Evolutionary conservation across 2,329 filamentous ascomycete genomes (phyloP).

Genomic region (Claviceps digitariae): DNA sequence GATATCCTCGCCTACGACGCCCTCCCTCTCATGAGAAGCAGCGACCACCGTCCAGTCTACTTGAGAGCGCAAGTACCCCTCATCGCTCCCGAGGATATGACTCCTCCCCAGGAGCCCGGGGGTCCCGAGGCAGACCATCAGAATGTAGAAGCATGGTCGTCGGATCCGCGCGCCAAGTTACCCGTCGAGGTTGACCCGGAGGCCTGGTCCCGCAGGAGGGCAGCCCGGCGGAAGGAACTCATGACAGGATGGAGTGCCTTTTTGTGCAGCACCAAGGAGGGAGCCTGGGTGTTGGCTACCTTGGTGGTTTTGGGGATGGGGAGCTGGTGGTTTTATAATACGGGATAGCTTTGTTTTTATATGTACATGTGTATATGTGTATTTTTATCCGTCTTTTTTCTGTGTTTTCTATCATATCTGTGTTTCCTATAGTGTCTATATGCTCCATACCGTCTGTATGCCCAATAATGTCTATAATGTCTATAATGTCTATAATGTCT

Average conservation of each 20-base stretch:
- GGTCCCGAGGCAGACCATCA: neutral
- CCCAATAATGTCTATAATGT: too few species aligned
- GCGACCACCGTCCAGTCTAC: constrained; percentile 78
- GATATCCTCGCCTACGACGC: constrained; percentile 56
- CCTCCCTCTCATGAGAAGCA: constrained; percentile 65
- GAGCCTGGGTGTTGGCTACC: constrained; percentile 31
- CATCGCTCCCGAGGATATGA: constrained; percentile 26
- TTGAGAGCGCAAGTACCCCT: constrained; percentile 56
- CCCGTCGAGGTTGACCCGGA: constrained; percentile 41
- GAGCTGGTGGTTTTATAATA: constrained; percentile 29
- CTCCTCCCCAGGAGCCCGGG: constrained; percentile 15
- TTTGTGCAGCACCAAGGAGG: constrained; percentile 39
- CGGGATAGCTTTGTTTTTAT: constrained; percentile 3
- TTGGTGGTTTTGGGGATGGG: constrained; percentile 27
- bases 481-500: too few species aligned
- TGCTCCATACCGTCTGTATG: too few species aligned
- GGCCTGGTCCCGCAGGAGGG: constrained; percentile 37
- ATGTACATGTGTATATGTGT: too few species aligned
- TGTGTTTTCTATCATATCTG: neutral
- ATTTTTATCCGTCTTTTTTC: neutral
- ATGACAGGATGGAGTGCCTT: constrained; percentile 41
- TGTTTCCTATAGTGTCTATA: too few species aligned
- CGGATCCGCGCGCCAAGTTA: constrained; percentile 30
- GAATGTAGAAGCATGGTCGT: neutral
- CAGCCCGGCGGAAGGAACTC: constrained; percentile 31